Evolutionary conservation across 2,329 filamentous ascomycete species (phyloP), one percentile per base, ranked within the genome.

Genomic region (Trichoderma lentiforme): DNA sequence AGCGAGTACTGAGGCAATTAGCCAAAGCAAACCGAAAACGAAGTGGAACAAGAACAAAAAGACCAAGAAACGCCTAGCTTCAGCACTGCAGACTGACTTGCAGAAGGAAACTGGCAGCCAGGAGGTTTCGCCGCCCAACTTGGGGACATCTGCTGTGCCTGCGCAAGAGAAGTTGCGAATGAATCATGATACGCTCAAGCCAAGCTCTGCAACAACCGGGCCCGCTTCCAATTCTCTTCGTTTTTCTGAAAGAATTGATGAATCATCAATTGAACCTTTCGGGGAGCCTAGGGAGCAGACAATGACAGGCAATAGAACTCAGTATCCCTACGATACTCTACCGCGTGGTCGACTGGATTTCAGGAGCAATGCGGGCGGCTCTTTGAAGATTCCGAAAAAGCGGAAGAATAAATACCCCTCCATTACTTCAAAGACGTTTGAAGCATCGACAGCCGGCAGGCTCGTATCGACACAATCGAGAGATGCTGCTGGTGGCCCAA

Each of bases 341-440:
- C 58, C 64, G 28, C 73, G 74, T 21, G 72, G 70, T 6, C 74
- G 68, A 11, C 74, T 73, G 14, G 73, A 72, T 18, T 82, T 78
- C 24, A 76, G 79, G 34, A 72, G 75, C 51, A 73, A 76, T 30
- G 77, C 76, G 12, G 80, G 80, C n/a, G 80, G 80, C 26, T 82
- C 82, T 4, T 75, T 82, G 34, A 77, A 77, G 11, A 71, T 81
- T 28, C 72, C 73, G 3, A 81, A 81, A 73, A 76, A 77, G 62
- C 78, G 80, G 30, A 78, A 75, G 36, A 73, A 74, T 15, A 75
- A 73, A 32, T 63, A 62, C 51, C 66, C 72, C 6, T 24, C 24
- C 14, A 21, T 36, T 18, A 71, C 39, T 12, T 65, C 57, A 8
- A 63, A 36, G 28, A 72, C 63, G 5, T 72, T 72, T 11, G 70